These are phyloP conservation scores for Urostyla sp. DNA, from an alignment of 73 alveolate species.

Conservation along the genomic window DNA sequence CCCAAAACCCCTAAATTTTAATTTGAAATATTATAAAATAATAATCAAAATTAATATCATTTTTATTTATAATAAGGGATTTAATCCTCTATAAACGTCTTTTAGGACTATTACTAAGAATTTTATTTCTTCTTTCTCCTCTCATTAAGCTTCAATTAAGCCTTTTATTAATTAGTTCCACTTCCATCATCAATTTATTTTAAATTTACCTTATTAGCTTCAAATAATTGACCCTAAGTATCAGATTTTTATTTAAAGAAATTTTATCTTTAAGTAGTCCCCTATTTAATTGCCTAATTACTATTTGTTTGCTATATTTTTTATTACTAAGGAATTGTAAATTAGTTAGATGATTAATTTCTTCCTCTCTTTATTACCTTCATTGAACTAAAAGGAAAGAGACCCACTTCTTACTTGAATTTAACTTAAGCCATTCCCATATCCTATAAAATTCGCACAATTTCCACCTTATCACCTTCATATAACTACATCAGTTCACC, in stretches of 20 bases:
- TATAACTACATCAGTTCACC: slow-evolving; percentile 36
- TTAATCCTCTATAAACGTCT: no score
- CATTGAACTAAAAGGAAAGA: slow-evolving; percentile 2
- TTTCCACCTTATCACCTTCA: slow-evolving; percentile 47
- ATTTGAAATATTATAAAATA: no score
- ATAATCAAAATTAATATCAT: no score
- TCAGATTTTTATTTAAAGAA: slow-evolving; percentile 3
- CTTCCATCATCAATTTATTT: background rate
- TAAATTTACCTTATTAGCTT: background rate
- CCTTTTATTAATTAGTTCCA: background rate
- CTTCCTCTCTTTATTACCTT: slow-evolving; percentile 11
- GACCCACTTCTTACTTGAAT: slow-evolving; percentile 13
- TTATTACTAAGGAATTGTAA: background rate
- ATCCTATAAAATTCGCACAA: slow-evolving; percentile 3
- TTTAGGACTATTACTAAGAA: no score
- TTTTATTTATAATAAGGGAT: no score
- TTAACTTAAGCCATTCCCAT: background rate
- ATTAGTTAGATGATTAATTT: background rate
- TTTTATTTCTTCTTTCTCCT: slow-evolving; percentile 24
- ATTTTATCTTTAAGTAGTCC: slow-evolving; percentile 2
- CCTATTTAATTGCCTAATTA: background rate
- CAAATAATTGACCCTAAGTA: background rate
- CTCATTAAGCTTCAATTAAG: slow-evolving; percentile 1
- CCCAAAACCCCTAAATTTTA: no score
- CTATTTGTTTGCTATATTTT: background rate